A percentile compares a stretch with the other conserved stretches of the same genome.
phyloP scores from a whole-genome alignment of 2,329 filamentous ascomycete genomes.

The Blastomyces emzantsi region DNA sequence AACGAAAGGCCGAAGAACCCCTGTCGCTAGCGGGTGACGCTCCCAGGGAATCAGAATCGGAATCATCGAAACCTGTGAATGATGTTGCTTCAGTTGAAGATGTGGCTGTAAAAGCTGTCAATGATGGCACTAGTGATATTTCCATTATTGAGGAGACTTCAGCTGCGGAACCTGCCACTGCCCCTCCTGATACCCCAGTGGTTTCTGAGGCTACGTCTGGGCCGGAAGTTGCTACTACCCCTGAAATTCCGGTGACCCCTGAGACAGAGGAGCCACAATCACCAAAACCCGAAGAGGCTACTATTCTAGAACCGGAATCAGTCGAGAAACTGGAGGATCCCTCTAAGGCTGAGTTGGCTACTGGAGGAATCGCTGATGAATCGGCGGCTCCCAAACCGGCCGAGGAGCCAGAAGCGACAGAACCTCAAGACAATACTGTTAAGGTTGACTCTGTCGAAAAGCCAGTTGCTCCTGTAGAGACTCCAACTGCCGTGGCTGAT shows the following conservation, averaged over 20 bases:
- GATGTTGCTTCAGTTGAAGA: constrained; percentile 7
- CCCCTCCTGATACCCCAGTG: not conserved
- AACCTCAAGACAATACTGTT: not conserved
- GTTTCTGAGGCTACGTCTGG: not conserved
- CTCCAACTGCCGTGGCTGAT: not conserved
- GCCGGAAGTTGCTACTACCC: too few relatives aligned
- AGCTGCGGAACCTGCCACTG: not conserved
- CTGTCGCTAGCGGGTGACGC: not conserved
- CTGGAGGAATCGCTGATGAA: not conserved
- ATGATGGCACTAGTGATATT: constrained; percentile 13
- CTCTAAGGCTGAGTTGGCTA: not conserved
- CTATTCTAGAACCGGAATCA: not conserved
- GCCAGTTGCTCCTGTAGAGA: not conserved
- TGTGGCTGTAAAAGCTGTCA: constrained; percentile 7
- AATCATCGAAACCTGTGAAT: not conserved
- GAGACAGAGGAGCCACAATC: not conserved
- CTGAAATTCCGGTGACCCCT: not conserved
- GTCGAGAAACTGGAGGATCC: not conserved
- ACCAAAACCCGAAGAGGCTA: not conserved
- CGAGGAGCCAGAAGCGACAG: not conserved
- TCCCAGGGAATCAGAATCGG: not conserved
- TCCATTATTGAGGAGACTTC: constrained; percentile 5
- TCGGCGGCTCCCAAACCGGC: not conserved
- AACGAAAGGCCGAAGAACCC: constrained; percentile 8
- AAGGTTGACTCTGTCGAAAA: not conserved